A percentile compares a stretch with the other conserved stretches of the same genome.
Conservation (phyloP, 2,329 filamentous ascomycete genomes). For the Paracorniculantispora psalliotae region DNA sequence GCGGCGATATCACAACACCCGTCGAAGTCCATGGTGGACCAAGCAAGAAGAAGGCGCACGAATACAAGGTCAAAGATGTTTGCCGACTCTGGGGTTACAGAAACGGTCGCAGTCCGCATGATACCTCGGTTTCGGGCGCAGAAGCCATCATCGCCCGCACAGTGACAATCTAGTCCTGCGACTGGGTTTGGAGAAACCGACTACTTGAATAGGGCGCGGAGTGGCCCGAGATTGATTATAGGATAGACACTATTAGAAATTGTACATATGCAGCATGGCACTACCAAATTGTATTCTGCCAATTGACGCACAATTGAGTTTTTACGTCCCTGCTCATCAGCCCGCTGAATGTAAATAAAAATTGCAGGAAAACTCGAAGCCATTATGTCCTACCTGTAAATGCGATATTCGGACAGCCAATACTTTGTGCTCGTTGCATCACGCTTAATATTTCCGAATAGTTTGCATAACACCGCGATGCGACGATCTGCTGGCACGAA, state of each 20-base stretch:
- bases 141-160: constrained; percentile 35
- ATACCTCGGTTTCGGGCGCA: constrained; percentile 30
- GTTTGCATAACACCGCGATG: no score
- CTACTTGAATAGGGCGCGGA: not conserved
- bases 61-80: constrained; percentile 53
- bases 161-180: constrained; percentile 31
- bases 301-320: not conserved
- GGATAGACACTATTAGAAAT: not conserved
- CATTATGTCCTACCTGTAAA: no score
- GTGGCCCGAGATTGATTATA: not conserved
- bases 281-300: not conserved
- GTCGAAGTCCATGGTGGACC: constrained; percentile 35
- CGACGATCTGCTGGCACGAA: no score
- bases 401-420: no score
- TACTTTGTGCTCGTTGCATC: no score
- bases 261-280: not conserved
- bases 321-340: not conserved
- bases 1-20: constrained; percentile 28
- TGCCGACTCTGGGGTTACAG: constrained; percentile 59
- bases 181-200: not conserved
- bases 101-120: constrained; percentile 51
- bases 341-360: no score
- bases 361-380: no score
- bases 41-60: constrained; percentile 22
- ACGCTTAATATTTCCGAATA: no score